These are phyloP conservation scores for Dichotomocladium elegans DNA, from an alignment of 371 early-diverging fungal genomes.

Conservation along the genomic window DNA sequence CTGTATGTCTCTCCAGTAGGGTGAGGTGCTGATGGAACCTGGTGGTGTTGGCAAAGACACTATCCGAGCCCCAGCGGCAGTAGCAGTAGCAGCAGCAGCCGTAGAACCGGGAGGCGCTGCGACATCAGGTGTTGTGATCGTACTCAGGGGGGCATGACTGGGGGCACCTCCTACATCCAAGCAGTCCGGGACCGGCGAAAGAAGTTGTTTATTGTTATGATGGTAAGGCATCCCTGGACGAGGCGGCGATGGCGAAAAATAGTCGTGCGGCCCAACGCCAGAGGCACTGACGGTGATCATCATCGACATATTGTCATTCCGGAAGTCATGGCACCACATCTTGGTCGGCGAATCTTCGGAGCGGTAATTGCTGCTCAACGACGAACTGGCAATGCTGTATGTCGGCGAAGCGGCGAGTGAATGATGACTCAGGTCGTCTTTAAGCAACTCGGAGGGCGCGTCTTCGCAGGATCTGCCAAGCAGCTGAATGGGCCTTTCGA, in stretches of 20 bases:
- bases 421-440: slow-evolving; percentile 2
- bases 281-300: background rate
- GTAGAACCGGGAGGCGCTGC: background rate
- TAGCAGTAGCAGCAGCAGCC: slow-evolving; percentile 2
- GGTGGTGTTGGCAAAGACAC: slow-evolving; percentile 12
- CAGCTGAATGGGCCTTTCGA: slow-evolving; percentile 8
- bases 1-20: slow-evolving; percentile 1
- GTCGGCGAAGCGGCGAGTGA: slow-evolving; percentile 1
- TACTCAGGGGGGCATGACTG: too few species aligned
- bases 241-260: background rate
- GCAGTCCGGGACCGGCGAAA: slow-evolving; percentile 6
- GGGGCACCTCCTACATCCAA: background rate
- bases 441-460: slow-evolving; percentile 7
- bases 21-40: slow-evolving; percentile 8
- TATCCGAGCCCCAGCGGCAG: background rate
- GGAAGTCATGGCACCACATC: background rate
- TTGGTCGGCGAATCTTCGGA: too few species aligned
- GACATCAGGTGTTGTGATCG: too few species aligned
- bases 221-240: background rate
- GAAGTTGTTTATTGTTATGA: slow-evolving; percentile 1
- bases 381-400: slow-evolving; percentile 4
- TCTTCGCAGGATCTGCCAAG: slow-evolving; percentile 3
- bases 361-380: slow-evolving; percentile 2
- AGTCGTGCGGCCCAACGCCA: background rate
- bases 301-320: background rate